These are phyloP conservation scores for Diaporthe longicolla DNA, from an alignment of 2,329 filamentous ascomycete genomes.

Conservation along the genomic window DNA sequence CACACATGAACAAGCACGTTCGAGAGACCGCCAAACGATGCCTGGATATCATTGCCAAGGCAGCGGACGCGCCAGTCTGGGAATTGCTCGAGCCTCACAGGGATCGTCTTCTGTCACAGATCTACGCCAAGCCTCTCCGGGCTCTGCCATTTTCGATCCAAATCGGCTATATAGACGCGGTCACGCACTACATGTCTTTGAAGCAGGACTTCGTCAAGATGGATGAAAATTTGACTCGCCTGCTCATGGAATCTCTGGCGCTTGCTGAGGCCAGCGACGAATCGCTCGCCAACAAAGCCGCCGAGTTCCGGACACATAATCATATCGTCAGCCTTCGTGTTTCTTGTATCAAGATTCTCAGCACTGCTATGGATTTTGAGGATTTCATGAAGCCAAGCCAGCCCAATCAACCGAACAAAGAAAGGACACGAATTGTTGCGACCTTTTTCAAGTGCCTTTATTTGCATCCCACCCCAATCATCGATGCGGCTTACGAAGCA, in stretches of 20 bases:
- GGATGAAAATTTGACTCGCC: conserved; percentile 89
- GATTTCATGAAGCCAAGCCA: conserved; percentile 81
- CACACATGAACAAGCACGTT: conserved; percentile 96
- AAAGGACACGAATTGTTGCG: conserved; percentile 81
- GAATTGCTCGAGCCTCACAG: conserved; percentile 92
- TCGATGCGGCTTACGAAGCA: conserved; percentile 92
- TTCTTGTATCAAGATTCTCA: conserved; percentile 92
- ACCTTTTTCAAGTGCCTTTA: conserved; percentile 99
- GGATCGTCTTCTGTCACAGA: conserved; percentile 88
- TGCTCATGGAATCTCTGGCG: conserved; percentile 94
- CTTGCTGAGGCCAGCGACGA: conserved; percentile 96
- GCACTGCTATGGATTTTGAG: conserved; percentile 92
- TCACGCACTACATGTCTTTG: conserved; percentile 93
- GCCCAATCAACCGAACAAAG: conserved; percentile 70
- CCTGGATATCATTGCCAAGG: conserved; percentile 84
- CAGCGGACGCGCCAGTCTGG: conserved; percentile 83
- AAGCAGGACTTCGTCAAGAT: conserved; percentile 92
- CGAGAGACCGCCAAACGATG: conserved; percentile 87
- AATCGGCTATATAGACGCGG: conserved; percentile 98
- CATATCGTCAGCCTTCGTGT: conserved; percentile 92
- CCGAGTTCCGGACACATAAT: conserved; percentile 95
- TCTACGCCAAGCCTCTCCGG: conserved; percentile 94
- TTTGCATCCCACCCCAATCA: conserved; percentile 91
- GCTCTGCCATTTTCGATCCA: conserved; percentile 95
- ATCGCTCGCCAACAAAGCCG: conserved; percentile 89